Evolutionary conservation across 1,139 yeast genomes (phyloP).

Genomic region (Scheffersomyces quercinus): DNA sequence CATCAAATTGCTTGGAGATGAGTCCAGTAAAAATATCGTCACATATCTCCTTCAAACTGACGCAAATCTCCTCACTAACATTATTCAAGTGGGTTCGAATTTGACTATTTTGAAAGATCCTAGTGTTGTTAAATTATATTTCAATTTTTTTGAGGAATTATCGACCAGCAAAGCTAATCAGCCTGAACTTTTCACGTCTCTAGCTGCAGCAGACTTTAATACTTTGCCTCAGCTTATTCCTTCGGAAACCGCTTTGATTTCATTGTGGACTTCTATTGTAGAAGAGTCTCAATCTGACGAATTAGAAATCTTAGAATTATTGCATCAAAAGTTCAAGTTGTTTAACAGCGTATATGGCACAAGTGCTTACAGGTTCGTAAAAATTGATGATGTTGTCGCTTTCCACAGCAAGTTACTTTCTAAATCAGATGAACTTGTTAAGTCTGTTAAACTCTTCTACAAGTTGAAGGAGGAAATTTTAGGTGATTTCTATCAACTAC

Average conservation of each 20-base stretch:
- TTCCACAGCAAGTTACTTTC: constrained; percentile 21
- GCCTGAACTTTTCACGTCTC: constrained; percentile 4
- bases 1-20: neutral
- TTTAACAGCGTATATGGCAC: constrained; percentile 25
- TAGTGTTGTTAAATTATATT: constrained; percentile 9
- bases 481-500: constrained; percentile 33
- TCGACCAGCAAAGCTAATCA: neutral
- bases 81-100: neutral
- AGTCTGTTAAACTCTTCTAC: constrained; percentile 37
- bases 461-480: constrained; percentile 42
- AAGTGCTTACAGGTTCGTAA: constrained; percentile 3
- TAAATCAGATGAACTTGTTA: constrained; percentile 24
- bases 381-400: constrained; percentile 8
- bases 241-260: constrained; percentile 6
- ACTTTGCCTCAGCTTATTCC: constrained; percentile 7
- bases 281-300: constrained; percentile 28
- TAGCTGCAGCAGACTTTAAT: constrained; percentile 12
- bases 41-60: neutral
- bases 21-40: neutral
- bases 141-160: constrained; percentile 4
- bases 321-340: constrained; percentile 34
- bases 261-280: constrained; percentile 17
- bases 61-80: neutral
- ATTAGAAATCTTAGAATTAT: constrained; percentile 24
- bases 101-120: neutral